phyloP scores from a whole-genome alignment of 164 flowering plant genomes.

The Cinnamomum micranthum region DNA sequence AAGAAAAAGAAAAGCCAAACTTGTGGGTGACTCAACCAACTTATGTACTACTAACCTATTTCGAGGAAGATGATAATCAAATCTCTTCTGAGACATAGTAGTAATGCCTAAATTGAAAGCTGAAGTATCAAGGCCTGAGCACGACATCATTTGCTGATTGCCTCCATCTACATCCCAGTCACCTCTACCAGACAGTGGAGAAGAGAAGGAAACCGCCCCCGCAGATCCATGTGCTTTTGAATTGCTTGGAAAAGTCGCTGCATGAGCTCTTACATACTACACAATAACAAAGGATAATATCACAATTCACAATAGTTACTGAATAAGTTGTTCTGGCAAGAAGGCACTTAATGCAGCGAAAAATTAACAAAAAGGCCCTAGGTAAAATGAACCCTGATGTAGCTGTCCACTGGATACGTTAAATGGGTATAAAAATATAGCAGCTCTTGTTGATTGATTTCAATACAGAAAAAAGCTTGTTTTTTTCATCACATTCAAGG shows the following conservation, averaged over 20 bases:
- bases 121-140: slow-evolving; percentile 20
- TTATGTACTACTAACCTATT: slow-evolving; percentile 33
- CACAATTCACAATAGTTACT: background rate
- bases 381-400: background rate
- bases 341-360: background rate
- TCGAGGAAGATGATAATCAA: slow-evolving; percentile 49
- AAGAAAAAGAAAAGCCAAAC: background rate
- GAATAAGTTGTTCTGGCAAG: background rate
- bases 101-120: slow-evolving; percentile 11
- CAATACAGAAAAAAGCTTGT: background rate
- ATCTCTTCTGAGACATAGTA: slow-evolving; percentile 24
- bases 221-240: slow-evolving; percentile 17
- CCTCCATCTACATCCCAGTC: slow-evolving; percentile 25
- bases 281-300: slow-evolving; percentile 3
- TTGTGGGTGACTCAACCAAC: background rate
- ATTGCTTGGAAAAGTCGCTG: slow-evolving; percentile 25
- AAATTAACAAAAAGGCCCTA: background rate
- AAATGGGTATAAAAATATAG: background rate
- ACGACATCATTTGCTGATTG: slow-evolving; percentile 15
- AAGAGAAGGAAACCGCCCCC: slow-evolving; percentile 14
- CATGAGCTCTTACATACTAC: slow-evolving; percentile 32
- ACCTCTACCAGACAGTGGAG: slow-evolving; percentile 19
- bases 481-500: background rate
- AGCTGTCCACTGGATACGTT: background rate
- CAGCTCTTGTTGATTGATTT: background rate